Evolutionary conservation across 495 filamentous ascomycete species (phyloP), one percentile per base, ranked within the genome.

Genomic region (Apodospora peruviana): DNA sequence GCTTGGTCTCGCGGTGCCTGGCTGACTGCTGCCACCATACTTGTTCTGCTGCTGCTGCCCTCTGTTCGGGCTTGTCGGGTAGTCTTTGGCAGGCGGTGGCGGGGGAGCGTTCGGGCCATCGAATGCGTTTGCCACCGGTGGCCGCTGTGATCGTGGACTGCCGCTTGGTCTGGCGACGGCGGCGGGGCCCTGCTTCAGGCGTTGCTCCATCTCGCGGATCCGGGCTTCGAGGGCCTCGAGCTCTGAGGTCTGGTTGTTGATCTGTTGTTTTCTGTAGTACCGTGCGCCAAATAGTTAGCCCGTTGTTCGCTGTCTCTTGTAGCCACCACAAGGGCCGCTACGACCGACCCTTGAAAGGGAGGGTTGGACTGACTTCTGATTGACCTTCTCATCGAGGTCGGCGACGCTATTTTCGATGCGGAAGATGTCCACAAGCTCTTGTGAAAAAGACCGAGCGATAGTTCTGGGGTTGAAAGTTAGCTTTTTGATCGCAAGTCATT

Each of bases 391-490:
- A 47, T 85, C 80, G 19, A 97, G 77, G 50, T 87, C 78, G 57
- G 86, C 82, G 50, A 96, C 70, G 55, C 81, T 82, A 59, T 84
- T 86, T 55, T 95, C 86, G 57, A 93, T 82, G 55, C 83, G 78
- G 66, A 97, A 97, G 52, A 90, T 84, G 65, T 90, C 87, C 70
- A 94, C 87, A 45, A 97, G 77, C 60, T 87, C 86, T 20, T 83
- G 72, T 24, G 88, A 89, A 74, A 97, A 96, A 47, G 83, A 85
- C 47, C 85, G 84, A 20, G 90, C 91, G 65, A 95, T 83, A 47
- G 87, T 91, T 49, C 91, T 96, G 69, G 37, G 18, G 21, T 0
- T 45, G 20, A 2, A 27, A 19, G 52, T 64, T 41, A 58, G 62
- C 35, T 10, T 23, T 43, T 25, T 40, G 25, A 21, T 22, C 18